Percentiles rank a stretch among this genome's conserved stretches.
Conservation (phyloP, 495 filamentous ascomycete species). For the Daldinia caldariorum region DNA sequence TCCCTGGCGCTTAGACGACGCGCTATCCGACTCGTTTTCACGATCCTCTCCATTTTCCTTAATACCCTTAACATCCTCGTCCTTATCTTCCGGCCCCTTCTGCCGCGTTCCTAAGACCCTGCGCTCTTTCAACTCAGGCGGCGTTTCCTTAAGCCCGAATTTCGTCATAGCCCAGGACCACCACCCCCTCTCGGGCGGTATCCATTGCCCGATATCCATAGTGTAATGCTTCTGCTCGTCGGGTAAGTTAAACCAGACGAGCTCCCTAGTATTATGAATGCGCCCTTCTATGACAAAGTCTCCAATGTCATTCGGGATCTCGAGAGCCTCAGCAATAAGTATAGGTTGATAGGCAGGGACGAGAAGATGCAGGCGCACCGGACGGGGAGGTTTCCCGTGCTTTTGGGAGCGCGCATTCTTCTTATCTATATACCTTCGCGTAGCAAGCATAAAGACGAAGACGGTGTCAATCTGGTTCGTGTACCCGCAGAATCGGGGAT, state of each 20-base stretch:
- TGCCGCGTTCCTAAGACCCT: not conserved
- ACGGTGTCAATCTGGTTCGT: conserved; percentile 14
- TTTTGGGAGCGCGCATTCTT: not conserved
- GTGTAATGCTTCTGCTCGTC: conserved; percentile 6
- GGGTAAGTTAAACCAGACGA: conserved; percentile 13
- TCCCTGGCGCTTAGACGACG: not conserved
- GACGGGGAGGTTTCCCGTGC: not conserved
- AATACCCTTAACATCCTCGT: not conserved
- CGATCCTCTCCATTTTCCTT: conserved; percentile 10
- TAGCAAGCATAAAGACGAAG: conserved; percentile 11
- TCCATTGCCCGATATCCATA: conserved; percentile 4
- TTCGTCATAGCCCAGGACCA: not conserved
- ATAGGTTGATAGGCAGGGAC: conserved; percentile 14
- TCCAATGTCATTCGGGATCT: conserved; percentile 11
- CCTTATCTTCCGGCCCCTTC: not conserved
- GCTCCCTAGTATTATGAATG: conserved; percentile 5
- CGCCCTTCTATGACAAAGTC: conserved; percentile 15
- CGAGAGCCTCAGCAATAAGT: conserved; percentile 2
- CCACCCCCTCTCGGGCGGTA: not conserved
- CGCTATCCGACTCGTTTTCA: not conserved
- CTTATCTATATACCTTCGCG: not conserved
- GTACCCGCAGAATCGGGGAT: conserved; percentile 12
- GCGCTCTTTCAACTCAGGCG: not conserved
- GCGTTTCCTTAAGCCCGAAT: conserved; percentile 4
- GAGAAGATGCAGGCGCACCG: not conserved